A percentile compares a stretch with the other conserved stretches of the same genome.
phyloP scores from a whole-genome alignment of 176 grass and related monocot genomes.

The Oropetium thomaeum region DNA sequence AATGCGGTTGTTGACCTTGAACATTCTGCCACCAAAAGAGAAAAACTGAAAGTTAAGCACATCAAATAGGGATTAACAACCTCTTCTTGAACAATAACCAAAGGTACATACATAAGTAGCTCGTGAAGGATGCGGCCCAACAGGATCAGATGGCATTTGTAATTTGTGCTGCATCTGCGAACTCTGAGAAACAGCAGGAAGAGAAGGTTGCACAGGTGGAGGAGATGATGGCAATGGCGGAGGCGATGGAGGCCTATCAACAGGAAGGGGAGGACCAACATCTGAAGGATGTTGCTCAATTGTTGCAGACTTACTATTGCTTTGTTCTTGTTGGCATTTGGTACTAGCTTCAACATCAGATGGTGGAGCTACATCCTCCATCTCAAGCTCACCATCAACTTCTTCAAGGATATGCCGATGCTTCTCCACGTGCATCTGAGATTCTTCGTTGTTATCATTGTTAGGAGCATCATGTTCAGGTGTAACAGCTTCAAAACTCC shows the following conservation, averaged over 20 bases:
- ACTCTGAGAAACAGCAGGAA: slow-evolving; percentile 36
- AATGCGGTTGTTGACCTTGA: slow-evolving; percentile 58
- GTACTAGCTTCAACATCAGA: slow-evolving; percentile 38
- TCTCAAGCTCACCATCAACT: slow-evolving; percentile 96
- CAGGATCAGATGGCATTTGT: slow-evolving; percentile 38
- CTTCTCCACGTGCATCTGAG: slow-evolving; percentile 50
- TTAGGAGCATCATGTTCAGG: slow-evolving; percentile 58
- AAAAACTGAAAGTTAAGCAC: slow-evolving; percentile 12
- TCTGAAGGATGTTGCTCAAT: slow-evolving; percentile 21
- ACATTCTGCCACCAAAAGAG: slow-evolving; percentile 54
- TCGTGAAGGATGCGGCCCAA: slow-evolving; percentile 25
- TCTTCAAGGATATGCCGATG: slow-evolving; percentile 82
- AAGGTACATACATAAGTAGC: slow-evolving; percentile 43
- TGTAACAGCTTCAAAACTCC: slow-evolving; percentile 92
- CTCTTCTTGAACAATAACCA: slow-evolving; percentile 17
- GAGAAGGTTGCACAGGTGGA: slow-evolving; percentile 43
- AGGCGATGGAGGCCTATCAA: slow-evolving; percentile 65
- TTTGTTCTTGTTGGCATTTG: slow-evolving; percentile 22
- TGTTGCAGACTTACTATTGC: slow-evolving; percentile 38
- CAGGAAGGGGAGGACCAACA: slow-evolving; percentile 64
- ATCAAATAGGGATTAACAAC: slow-evolving; percentile 19
- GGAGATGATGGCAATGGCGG: slow-evolving; percentile 93
- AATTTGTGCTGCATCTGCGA: slow-evolving; percentile 30
- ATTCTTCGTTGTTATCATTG: slow-evolving; percentile 51
- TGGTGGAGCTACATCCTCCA: slow-evolving; percentile 93